phyloP scores from a whole-genome alignment of 1,284 basidiomycete species.

The Coriolopsis trogii region DNA sequence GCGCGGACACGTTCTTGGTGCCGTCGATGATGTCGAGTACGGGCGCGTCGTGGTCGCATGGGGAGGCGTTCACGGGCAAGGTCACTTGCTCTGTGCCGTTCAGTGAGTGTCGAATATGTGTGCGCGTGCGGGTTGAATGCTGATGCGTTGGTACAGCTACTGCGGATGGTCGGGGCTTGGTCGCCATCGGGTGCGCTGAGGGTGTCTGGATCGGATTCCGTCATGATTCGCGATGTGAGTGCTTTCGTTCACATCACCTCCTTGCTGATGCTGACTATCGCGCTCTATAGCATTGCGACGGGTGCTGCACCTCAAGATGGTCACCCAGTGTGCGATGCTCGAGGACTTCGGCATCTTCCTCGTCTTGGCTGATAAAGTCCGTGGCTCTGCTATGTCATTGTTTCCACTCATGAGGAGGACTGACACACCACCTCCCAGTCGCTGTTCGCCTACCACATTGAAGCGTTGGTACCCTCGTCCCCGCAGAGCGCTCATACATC shows the following conservation, averaged over 20 bases:
- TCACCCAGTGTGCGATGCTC: conserved; percentile 93
- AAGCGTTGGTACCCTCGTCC: conserved; percentile 90
- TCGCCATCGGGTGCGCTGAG: conserved; percentile 93
- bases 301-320: conserved; percentile 87
- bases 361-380: conserved; percentile 88
- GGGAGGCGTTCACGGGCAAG: conserved; percentile 80
- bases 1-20: conserved; percentile 82
- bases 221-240: conserved; percentile 81
- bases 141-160: conserved; percentile 54
- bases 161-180: conserved; percentile 79
- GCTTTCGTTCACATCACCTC: background rate
- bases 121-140: background rate
- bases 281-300: conserved; percentile 72
- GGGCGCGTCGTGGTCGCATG: conserved; percentile 65
- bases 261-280: background rate
- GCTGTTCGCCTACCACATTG: conserved; percentile 90
- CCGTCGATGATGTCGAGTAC: conserved; percentile 55
- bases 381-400: conserved; percentile 13
- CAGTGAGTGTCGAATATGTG: conserved; percentile 54
- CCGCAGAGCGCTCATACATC: conserved; percentile 64
- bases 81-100: conserved; percentile 95
- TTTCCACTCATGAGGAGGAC: background rate
- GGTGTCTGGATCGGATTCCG: conserved; percentile 97
- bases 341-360: conserved; percentile 96
- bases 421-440: conserved; percentile 42